Evolutionary conservation across 2,329 filamentous ascomycete genomes (phyloP).

Genomic region (Atkinsonella texensis): DNA sequence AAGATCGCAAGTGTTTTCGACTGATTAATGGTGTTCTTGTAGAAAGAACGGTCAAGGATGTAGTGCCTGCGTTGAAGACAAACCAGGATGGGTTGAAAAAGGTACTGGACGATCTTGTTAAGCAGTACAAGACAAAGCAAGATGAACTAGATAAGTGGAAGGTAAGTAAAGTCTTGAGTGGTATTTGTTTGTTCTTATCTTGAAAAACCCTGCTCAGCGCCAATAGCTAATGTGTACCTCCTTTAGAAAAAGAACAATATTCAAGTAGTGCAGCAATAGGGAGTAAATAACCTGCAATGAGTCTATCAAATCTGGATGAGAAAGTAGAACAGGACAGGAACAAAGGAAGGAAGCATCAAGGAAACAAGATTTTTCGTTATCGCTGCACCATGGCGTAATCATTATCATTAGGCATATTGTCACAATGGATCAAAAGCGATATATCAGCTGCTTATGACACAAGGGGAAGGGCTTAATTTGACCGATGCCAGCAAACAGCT

Average conservation of each 20-base stretch:
- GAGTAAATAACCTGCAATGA: constrained; percentile 1
- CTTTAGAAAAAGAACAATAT: constrained; percentile 78
- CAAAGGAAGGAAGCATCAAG: too few relatives aligned
- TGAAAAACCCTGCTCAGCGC: background rate
- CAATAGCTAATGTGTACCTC: background rate
- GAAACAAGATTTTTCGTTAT: background rate
- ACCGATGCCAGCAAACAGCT: background rate
- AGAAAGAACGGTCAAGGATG: constrained; percentile 86
- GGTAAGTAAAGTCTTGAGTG: constrained; percentile 40
- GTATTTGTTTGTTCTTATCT: background rate
- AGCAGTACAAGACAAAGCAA: constrained; percentile 93
- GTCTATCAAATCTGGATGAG: background rate
- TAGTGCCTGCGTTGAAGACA: constrained; percentile 80
- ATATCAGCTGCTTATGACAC: background rate
- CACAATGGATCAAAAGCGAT: too few relatives aligned
- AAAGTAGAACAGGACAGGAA: background rate
- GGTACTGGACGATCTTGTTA: constrained; percentile 85
- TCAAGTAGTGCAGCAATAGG: constrained; percentile 68
- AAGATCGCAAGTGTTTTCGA: constrained; percentile 91
- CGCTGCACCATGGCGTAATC: background rate
- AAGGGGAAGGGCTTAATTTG: background rate
- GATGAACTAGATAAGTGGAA: constrained; percentile 97
- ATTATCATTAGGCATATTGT: too few relatives aligned
- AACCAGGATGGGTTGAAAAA: constrained; percentile 92
- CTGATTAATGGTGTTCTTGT: constrained; percentile 97